A percentile compares a stretch with the other conserved stretches of the same genome.
phyloP scores from a whole-genome alignment of 768 basidiomycete species.

The Mycena maculata region DNA sequence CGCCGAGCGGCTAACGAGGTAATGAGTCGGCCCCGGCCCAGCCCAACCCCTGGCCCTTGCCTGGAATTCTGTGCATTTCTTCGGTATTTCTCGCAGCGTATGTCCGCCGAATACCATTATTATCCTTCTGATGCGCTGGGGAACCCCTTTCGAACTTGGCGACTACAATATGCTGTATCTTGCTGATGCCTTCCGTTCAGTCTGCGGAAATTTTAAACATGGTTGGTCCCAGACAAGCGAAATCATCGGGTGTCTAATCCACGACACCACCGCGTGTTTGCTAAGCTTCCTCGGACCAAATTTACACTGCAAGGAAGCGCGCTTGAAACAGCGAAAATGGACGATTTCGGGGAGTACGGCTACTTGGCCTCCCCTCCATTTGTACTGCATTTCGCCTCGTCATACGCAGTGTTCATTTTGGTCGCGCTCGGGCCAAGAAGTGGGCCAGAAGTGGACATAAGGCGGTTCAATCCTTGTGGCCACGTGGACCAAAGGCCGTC shows the following conservation, averaged over 20 bases:
- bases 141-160: no score
- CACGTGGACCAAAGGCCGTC: conserved; percentile 6
- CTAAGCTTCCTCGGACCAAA: conserved; percentile 13
- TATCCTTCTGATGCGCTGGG: no score
- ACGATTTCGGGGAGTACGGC: background rate
- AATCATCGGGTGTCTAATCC: conserved; percentile 9
- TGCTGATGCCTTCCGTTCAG: no score
- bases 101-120: no score
- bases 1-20: no score
- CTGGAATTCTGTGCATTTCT: no score
- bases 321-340: background rate
- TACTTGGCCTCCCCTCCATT: background rate
- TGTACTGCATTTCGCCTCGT: background rate
- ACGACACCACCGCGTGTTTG: background rate
- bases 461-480: background rate
- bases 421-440: background rate
- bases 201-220: no score
- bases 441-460: background rate
- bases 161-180: no score
- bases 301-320: conserved; percentile 11
- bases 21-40: no score
- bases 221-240: conserved; percentile 10
- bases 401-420: background rate
- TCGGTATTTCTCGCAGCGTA: no score
- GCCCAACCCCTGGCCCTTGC: no score